Evolutionary conservation across 768 basidiomycete species (phyloP).

Genomic region (Podaxis sp.): DNA sequence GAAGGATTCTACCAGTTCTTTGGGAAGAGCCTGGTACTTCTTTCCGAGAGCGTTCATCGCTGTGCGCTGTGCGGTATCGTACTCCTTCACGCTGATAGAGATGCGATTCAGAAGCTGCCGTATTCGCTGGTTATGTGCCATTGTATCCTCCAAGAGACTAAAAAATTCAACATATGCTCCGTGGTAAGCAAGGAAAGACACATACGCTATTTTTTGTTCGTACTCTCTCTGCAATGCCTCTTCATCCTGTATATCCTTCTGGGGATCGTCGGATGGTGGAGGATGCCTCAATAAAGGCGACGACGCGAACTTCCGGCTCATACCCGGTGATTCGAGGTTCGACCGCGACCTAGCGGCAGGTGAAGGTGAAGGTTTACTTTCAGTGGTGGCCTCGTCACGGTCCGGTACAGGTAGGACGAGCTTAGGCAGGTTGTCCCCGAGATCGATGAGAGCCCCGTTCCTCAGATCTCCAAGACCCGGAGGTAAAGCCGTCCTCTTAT

Average conservation of each 20-base stretch:
- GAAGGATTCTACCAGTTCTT: constrained; percentile 71
- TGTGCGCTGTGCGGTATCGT: constrained; percentile 57
- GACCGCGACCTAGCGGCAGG: constrained; percentile 1
- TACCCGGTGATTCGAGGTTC: neutral
- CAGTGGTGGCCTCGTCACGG: neutral
- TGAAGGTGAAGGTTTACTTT: neutral
- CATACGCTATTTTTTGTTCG: constrained; percentile 55
- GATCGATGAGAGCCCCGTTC: neutral
- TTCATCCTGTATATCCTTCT: constrained; percentile 37
- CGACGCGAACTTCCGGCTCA: neutral
- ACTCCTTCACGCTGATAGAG: constrained; percentile 61
- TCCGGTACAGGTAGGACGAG: constrained; percentile 3
- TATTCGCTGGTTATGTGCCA: constrained; percentile 63
- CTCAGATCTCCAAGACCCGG: neutral
- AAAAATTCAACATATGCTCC: constrained; percentile 6
- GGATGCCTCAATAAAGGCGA: constrained; percentile 6
- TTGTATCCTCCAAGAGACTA: constrained; percentile 62
- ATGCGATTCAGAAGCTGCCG: constrained; percentile 70
- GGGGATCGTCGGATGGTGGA: constrained; percentile 26
- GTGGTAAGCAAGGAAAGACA: constrained; percentile 18
- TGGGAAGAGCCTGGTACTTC: constrained; percentile 50
- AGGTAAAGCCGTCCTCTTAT: neutral
- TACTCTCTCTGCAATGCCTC: constrained; percentile 57
- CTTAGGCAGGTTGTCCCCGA: neutral
- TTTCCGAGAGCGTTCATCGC: constrained; percentile 49